A percentile compares a stretch with the other conserved stretches of the same genome.
phyloP scores from a whole-genome alignment of 108 stramenopile species.

The Bacterosira constricta region DNA sequence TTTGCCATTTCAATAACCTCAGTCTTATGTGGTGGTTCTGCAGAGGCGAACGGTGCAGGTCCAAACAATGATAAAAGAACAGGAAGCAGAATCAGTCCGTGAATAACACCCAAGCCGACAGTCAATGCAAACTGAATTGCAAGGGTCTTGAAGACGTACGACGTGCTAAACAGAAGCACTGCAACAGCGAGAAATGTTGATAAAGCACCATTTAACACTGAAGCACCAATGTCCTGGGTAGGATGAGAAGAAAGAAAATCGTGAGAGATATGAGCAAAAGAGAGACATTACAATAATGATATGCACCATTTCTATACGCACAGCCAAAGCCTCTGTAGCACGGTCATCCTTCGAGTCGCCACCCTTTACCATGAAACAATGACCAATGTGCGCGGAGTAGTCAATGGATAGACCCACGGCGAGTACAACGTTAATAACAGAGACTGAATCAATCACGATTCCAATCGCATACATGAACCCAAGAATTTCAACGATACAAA shows the following conservation, averaged over 20 bases:
- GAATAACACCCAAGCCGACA: conserved; percentile 58
- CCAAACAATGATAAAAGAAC: conserved; percentile 66
- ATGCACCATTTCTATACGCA: too few relatives aligned
- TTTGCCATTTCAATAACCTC: conserved; percentile 1
- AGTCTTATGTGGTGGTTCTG: conserved; percentile 17
- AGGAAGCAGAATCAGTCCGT: conserved; percentile 71
- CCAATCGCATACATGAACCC: conserved; percentile 85
- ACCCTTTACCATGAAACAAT: conserved; percentile 72
- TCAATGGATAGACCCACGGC: conserved; percentile 88
- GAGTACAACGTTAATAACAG: conserved; percentile 84
- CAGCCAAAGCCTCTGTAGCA: conserved; percentile 59
- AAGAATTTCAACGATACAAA: conserved; percentile 80
- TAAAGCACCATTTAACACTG: too few relatives aligned
- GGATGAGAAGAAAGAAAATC: too few relatives aligned
- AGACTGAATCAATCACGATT: conserved; percentile 79
- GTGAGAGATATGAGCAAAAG: too few relatives aligned
- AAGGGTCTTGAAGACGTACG: conserved; percentile 70
- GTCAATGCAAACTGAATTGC: conserved; percentile 77
- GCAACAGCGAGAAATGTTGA: conserved; percentile 83
- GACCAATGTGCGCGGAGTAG: conserved; percentile 81
- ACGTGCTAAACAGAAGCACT: conserved; percentile 58
- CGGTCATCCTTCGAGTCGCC: conserved; percentile 65
- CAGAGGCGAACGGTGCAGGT: conserved; percentile 57
- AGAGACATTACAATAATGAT: too few relatives aligned
- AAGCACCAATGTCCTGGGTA: too few relatives aligned